phyloP scores from a whole-genome alignment of 2,329 filamentous ascomycete genomes.

The Macroventuria anomochaeta region DNA sequence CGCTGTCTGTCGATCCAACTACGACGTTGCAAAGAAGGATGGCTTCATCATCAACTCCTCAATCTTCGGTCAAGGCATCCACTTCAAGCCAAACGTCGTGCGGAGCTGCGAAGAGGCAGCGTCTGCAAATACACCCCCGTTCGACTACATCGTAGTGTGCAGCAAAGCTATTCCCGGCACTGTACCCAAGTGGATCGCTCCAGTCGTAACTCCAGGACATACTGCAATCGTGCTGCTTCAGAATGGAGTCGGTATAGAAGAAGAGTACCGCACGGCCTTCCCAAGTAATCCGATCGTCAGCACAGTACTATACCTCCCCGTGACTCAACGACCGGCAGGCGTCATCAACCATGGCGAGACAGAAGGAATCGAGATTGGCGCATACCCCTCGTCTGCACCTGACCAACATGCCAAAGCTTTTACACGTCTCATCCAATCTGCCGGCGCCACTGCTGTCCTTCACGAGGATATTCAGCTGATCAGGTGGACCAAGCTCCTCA shows the following conservation, averaged over 20 bases:
- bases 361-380: constrained; percentile 59
- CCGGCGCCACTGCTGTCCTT: constrained; percentile 57
- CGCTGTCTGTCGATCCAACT: constrained; percentile 56
- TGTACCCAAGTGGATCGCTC: constrained; percentile 47
- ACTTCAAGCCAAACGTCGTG: constrained; percentile 47
- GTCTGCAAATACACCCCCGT: constrained; percentile 32
- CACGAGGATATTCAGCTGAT: constrained; percentile 63
- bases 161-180: constrained; percentile 55
- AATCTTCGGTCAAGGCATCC: constrained; percentile 45
- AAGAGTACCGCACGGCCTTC: constrained; percentile 58
- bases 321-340: constrained; percentile 58
- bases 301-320: constrained; percentile 62
- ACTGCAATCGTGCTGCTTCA: constrained; percentile 67
- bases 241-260: constrained; percentile 67
- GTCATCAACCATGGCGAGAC: constrained; percentile 56
- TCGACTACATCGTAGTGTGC: constrained; percentile 58
- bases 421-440: constrained; percentile 51
- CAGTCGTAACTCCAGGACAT: constrained; percentile 47
- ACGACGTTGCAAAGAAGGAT: constrained; percentile 48
- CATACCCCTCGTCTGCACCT: constrained; percentile 51
- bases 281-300: constrained; percentile 62
- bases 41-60: constrained; percentile 53
- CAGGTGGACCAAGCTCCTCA: constrained; percentile 66
- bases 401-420: constrained; percentile 40
- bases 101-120: constrained; percentile 46